A percentile compares a stretch with the other conserved stretches of the same genome.
These are phyloP conservation scores for Mortierella sp. DNA, from an alignment of 371 early-diverging fungal species.

Conservation along the genomic window DNA sequence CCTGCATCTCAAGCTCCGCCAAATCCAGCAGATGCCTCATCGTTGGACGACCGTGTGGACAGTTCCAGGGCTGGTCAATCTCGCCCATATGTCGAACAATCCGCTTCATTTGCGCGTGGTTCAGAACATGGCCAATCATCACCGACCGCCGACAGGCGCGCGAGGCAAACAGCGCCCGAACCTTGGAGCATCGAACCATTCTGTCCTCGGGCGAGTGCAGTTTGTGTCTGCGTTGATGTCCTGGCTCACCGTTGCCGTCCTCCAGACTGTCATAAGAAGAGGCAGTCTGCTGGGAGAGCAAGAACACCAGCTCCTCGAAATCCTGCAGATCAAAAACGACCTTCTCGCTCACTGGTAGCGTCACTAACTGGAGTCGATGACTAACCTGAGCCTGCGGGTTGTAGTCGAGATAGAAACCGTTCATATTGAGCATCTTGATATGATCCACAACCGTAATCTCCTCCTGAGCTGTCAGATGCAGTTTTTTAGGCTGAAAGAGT, in stretches of 20 bases:
- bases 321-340: conserved; percentile 70
- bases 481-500: conserved; percentile 68
- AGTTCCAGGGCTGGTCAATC: conserved; percentile 96
- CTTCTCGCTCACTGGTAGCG: conserved; percentile 76
- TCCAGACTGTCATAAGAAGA: neutral
- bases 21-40: conserved; percentile 84
- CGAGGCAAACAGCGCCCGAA: conserved; percentile 80
- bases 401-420: conserved; percentile 84
- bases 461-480: conserved; percentile 85
- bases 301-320: conserved; percentile 48
- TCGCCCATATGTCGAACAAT: conserved; percentile 84
- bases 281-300: conserved; percentile 44
- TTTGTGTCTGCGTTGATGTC: conserved; percentile 9
- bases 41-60: conserved; percentile 99
- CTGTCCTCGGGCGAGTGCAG: conserved; percentile 56
- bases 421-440: conserved; percentile 74
- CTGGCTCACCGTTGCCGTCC: conserved; percentile 5
- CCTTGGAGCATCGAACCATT: conserved; percentile 74
- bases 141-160: conserved; percentile 82
- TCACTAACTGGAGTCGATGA: conserved; percentile 70
- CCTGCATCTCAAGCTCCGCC: conserved; percentile 38
- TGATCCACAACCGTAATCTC: conserved; percentile 86
- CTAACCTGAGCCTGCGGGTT: conserved; percentile 72
- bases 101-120: conserved; percentile 75
- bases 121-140: conserved; percentile 87